phyloP scores from a whole-genome alignment of 345 rosid genomes.

The Durio zibethinus region DNA sequence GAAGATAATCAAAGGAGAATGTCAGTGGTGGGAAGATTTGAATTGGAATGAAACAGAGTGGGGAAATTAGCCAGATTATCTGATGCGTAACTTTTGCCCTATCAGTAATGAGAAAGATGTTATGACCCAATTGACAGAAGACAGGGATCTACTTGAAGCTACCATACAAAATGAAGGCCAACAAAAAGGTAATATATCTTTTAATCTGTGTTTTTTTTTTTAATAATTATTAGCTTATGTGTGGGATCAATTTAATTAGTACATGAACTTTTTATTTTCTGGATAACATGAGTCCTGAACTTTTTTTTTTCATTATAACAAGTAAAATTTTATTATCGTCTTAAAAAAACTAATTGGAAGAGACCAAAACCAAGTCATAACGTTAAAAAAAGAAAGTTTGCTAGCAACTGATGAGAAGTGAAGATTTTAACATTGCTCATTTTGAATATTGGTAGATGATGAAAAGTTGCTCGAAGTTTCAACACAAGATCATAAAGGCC shows the following conservation, averaged over 20 bases:
- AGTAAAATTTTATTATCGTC: too few species aligned
- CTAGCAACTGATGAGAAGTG: too few species aligned
- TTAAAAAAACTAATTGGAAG: too few species aligned
- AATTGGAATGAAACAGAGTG: slow-evolving; percentile 12
- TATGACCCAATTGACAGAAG: slow-evolving; percentile 11
- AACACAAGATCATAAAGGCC: too few species aligned
- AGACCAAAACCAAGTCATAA: too few species aligned
- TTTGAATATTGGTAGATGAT: too few species aligned
- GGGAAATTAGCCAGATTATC: background rate
- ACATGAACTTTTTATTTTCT: background rate
- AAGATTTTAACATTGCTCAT: too few species aligned
- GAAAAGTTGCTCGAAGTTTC: too few species aligned
- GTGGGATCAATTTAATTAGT: background rate
- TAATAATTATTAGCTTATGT: background rate
- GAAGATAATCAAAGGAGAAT: slow-evolving; percentile 16
- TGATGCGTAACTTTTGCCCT: slow-evolving; percentile 2
- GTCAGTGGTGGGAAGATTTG: slow-evolving; percentile 18
- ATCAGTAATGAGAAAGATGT: slow-evolving; percentile 2
- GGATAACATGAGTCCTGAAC: too few species aligned
- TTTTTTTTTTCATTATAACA: too few species aligned
- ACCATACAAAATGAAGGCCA: background rate
- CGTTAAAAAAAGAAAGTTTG: too few species aligned
- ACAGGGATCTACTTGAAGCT: background rate
- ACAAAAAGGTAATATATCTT: background rate
- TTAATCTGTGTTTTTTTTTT: too few species aligned